Conservation (phyloP, 192 early-diverging fungal species). For the Globomyces pollinis-pini region DNA sequence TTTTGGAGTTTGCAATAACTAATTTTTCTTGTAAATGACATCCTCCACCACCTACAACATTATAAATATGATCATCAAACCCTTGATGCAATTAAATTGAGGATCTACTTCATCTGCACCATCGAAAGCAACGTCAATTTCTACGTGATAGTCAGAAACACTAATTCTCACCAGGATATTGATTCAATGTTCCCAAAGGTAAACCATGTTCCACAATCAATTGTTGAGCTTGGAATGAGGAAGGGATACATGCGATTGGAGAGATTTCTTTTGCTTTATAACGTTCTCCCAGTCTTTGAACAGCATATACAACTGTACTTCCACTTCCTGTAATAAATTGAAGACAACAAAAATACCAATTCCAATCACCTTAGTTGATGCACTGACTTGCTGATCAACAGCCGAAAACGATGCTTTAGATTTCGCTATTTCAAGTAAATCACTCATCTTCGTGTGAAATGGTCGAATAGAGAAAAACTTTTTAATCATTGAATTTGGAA, state of each 20-base stretch:
- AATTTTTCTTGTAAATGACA: slow-evolving; percentile 93
- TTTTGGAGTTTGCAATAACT: slow-evolving; percentile 72
- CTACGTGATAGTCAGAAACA: too few relatives aligned
- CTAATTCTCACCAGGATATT: too few relatives aligned
- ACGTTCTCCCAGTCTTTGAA: slow-evolving; percentile 70
- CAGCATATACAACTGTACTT: slow-evolving; percentile 74
- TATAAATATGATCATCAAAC: too few relatives aligned
- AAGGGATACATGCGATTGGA: slow-evolving; percentile 75
- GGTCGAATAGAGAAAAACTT: too few relatives aligned
- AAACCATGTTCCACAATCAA: slow-evolving; percentile 77
- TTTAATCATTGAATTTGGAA: too few relatives aligned
- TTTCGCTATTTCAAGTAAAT: slow-evolving; percentile 64
- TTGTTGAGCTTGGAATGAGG: slow-evolving; percentile 84
- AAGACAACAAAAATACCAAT: too few relatives aligned
- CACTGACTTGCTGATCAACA: slow-evolving; percentile 77
- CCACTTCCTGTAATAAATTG: too few relatives aligned
- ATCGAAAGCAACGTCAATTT: slow-evolving; percentile 85
- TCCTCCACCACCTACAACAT: slow-evolving; percentile 68
- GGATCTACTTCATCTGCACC: slow-evolving; percentile 79
- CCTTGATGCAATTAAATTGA: slow-evolving; percentile 84
- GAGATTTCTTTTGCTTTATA: slow-evolving; percentile 48
- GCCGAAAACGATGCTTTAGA: slow-evolving; percentile 78
- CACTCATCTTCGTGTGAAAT: background rate
- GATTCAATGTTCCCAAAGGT: slow-evolving; percentile 64
- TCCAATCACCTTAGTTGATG: slow-evolving; percentile 66